A percentile compares a stretch with the other conserved stretches of the same genome.
These are phyloP conservation scores for Debaryomycetaceae sp. DNA, from an alignment of 1,139 yeast genomes.

Conservation along the genomic window DNA sequence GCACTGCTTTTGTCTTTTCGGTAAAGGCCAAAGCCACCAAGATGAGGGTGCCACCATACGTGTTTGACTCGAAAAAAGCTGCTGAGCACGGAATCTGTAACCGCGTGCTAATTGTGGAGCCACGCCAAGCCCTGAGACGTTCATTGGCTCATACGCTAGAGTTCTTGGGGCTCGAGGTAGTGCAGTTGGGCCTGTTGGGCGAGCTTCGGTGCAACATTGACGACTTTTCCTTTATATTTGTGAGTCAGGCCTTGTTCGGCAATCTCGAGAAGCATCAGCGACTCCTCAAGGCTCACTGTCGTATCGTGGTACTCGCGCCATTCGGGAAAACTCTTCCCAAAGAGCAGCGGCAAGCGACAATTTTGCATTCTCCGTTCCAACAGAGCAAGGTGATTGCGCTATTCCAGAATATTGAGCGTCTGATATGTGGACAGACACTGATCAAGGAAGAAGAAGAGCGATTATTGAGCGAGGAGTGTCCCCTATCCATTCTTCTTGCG, in stretches of 20 bases:
- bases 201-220: conserved; percentile 4
- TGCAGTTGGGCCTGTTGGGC: conserved; percentile 2
- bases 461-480: conserved; percentile 17
- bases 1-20: conserved; percentile 40
- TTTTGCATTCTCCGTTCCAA: conserved; percentile 26
- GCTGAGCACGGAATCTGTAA: conserved; percentile 5
- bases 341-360: conserved; percentile 13
- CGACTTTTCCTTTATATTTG: conserved; percentile 9
- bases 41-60: conserved; percentile 12
- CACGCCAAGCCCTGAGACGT: conserved; percentile 18
- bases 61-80: conserved; percentile 8
- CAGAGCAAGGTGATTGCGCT: conserved; percentile 12
- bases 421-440: too few species aligned
- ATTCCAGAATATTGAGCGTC: too few species aligned
- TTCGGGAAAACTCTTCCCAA: conserved; percentile 20
- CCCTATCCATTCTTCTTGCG: conserved; percentile 37
- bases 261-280: conserved; percentile 5
- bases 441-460: background rate
- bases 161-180: conserved; percentile 24
- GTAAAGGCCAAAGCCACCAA: conserved; percentile 11
- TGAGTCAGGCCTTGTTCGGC: conserved; percentile 11
- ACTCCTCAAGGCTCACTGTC: conserved; percentile 5
- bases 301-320: conserved; percentile 14
- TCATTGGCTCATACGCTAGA: conserved; percentile 20
- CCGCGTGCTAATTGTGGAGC: conserved; percentile 24